Conservation (phyloP, 2,329 filamentous ascomycete genomes). For the Capronia coronata region DNA sequence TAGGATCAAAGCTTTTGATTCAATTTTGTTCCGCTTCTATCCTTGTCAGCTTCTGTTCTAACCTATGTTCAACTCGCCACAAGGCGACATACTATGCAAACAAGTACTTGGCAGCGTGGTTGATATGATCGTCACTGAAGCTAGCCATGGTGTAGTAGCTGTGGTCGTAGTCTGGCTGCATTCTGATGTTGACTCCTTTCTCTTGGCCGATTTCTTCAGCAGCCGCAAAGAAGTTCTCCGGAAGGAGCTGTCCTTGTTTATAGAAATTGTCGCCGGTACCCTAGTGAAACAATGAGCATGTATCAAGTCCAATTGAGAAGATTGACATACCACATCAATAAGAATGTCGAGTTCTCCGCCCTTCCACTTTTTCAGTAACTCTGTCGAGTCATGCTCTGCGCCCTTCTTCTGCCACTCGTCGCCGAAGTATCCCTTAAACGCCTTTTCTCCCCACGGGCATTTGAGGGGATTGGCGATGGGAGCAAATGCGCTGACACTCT, state of each 20-base stretch:
- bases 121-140: slow-evolving; percentile 84
- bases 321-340: slow-evolving; percentile 71
- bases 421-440: slow-evolving; percentile 85
- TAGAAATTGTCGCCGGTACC: slow-evolving; percentile 96
- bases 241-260: slow-evolving; percentile 83
- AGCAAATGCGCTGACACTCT: slow-evolving; percentile 81
- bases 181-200: slow-evolving; percentile 67
- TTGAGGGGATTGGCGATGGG: slow-evolving; percentile 80
- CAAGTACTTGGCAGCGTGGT: slow-evolving; percentile 83
- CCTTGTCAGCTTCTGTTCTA: slow-evolving; percentile 21
- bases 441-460: slow-evolving; percentile 93
- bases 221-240: slow-evolving; percentile 82
- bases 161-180: slow-evolving; percentile 90
- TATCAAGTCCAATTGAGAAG: neutral
- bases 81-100: slow-evolving; percentile 48
- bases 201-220: slow-evolving; percentile 67
- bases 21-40: slow-evolving; percentile 28
- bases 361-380: slow-evolving; percentile 72
- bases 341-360: slow-evolving; percentile 64
- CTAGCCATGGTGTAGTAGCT: slow-evolving; percentile 94
- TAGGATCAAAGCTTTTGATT: slow-evolving; percentile 27
- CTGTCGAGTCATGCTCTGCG: slow-evolving; percentile 86
- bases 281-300: slow-evolving; percentile 36
- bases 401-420: slow-evolving; percentile 63
- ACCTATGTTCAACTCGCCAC: neutral